These are phyloP conservation scores for Aspergillus felis DNA, from an alignment of 2,329 filamentous ascomycete species.

Conservation along the genomic window DNA sequence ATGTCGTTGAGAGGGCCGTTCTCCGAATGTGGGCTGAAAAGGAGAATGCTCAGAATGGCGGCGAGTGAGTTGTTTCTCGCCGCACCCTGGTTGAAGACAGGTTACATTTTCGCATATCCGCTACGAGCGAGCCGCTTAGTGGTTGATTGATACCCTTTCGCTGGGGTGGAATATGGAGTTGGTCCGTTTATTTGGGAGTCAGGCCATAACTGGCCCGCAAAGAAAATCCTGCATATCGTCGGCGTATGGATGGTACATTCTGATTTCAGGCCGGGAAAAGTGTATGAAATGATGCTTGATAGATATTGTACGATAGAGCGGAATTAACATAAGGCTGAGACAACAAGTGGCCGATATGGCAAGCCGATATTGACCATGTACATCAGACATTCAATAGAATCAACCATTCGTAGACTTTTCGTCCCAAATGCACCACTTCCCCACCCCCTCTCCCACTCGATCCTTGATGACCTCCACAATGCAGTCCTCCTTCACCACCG, in stretches of 20 bases:
- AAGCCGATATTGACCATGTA: not conserved
- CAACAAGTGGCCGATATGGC: not conserved
- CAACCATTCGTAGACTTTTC: not conserved
- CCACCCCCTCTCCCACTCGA: constrained; percentile 29
- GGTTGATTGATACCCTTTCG: constrained; percentile 24
- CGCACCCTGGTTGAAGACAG: not conserved
- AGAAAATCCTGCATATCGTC: constrained; percentile 7
- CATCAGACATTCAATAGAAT: not conserved
- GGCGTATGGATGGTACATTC: constrained; percentile 14
- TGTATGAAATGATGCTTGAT: not conserved
- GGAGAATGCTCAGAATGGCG: constrained; percentile 21
- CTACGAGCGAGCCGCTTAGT: constrained; percentile 7
- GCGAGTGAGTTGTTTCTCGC: constrained; percentile 5
- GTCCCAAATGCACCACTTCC: constrained; percentile 36
- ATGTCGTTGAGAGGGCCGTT: constrained; percentile 43
- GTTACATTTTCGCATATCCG: not conserved
- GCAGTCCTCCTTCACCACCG: constrained; percentile 19
- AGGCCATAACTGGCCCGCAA: constrained; percentile 11
- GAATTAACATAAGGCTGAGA: not conserved
- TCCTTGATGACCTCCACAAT: constrained; percentile 41
- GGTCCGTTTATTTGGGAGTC: constrained; percentile 10
- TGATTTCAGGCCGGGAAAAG: not conserved
- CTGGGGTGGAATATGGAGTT: constrained; percentile 25
- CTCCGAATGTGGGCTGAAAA: constrained; percentile 39
- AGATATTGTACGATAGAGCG: constrained; percentile 9